Evolutionary conservation across 2,329 filamentous ascomycete genomes (phyloP).

Genomic region (Colletotrichum sp.): DNA sequence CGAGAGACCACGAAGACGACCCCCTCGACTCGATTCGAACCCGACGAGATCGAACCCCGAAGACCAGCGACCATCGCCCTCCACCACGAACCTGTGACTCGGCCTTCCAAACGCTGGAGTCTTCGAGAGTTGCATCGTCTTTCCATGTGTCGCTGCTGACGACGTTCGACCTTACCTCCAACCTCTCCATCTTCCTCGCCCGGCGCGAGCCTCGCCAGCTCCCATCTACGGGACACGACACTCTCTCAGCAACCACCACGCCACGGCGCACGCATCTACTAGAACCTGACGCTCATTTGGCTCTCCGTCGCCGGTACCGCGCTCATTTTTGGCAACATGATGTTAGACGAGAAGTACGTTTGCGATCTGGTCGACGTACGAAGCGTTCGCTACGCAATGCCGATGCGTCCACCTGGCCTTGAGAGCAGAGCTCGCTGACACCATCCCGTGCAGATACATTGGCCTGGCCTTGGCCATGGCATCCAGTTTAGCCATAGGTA

Average conservation of each 20-base stretch:
- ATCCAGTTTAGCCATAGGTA: conserved; percentile 79
- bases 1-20: conserved; percentile 2
- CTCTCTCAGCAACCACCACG: conserved; percentile 6
- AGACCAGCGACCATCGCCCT: background rate
- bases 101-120: background rate
- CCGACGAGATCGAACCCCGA: background rate
- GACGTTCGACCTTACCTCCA: background rate
- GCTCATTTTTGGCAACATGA: conserved; percentile 20
- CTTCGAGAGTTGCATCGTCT: background rate
- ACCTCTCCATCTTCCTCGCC: conserved; percentile 21
- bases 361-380: conserved; percentile 6
- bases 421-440: conserved; percentile 31
- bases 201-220: conserved; percentile 26
- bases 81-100: background rate
- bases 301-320: conserved; percentile 1
- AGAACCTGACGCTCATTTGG: conserved; percentile 11
- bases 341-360: conserved; percentile 25
- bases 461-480: conserved; percentile 77
- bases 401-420: background rate
- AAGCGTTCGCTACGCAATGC: background rate
- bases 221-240: conserved; percentile 7
- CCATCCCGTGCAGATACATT: conserved; percentile 65
- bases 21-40: conserved; percentile 6
- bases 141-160: conserved; percentile 22
- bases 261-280: conserved; percentile 2